Conservation (phyloP, 192 early-diverging fungal species). For the Coemansia sp. region DNA sequence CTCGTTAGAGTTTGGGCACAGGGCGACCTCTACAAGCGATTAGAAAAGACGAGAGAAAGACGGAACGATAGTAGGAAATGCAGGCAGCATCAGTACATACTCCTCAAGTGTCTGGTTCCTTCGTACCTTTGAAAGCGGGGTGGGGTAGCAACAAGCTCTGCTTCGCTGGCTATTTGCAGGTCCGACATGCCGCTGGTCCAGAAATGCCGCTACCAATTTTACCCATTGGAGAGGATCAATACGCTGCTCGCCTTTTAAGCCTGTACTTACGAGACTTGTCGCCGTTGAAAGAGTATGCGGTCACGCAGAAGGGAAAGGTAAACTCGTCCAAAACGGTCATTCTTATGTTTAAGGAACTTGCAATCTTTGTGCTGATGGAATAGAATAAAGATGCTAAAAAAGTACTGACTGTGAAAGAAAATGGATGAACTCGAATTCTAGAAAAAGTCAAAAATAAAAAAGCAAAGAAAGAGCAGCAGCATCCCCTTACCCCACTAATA, state of each 20-base stretch:
- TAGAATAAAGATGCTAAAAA: not conserved
- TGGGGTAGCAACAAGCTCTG: too few relatives aligned
- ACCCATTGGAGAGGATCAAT: too few relatives aligned
- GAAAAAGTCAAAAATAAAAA: not conserved
- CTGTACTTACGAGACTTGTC: conserved; percentile 74
- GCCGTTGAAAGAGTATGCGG: conserved; percentile 90
- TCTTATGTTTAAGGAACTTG: not conserved
- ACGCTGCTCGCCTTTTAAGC: not conserved
- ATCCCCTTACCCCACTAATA: not conserved
- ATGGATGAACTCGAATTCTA: not conserved
- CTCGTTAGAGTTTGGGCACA: conserved; percentile 86
- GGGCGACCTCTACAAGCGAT: conserved; percentile 70
- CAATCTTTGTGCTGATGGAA: not conserved
- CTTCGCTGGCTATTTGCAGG: too few relatives aligned
- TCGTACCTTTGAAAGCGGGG: too few relatives aligned
- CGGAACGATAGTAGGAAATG: too few relatives aligned
- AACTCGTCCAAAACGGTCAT: conserved; percentile 52
- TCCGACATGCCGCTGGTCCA: not conserved
- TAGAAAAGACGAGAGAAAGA: not conserved
- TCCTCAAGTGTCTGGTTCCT: too few relatives aligned
- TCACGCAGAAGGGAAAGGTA: conserved; percentile 64
- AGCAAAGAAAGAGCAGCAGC: not conserved
- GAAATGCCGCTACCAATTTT: too few relatives aligned
- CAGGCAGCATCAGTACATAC: too few relatives aligned
- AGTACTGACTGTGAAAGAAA: not conserved